Percentiles rank a stretch among this genome's conserved stretches.
Conservation (phyloP, 495 filamentous ascomycete species). For the Trichoderma gamsii region DNA sequence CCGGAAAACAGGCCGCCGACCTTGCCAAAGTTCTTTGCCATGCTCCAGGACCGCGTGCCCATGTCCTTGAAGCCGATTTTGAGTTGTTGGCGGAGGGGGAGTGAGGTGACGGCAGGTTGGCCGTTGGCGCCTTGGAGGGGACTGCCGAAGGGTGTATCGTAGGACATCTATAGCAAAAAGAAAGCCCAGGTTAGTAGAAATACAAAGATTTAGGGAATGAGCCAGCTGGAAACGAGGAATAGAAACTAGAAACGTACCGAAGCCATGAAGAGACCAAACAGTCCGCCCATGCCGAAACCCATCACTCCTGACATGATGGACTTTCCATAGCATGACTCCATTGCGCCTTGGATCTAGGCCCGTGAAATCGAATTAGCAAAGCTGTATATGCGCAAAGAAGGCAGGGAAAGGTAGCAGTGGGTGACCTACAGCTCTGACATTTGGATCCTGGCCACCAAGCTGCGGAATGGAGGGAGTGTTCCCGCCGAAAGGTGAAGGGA, state of each 20-base stretch:
- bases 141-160: conserved; percentile 72
- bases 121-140: conserved; percentile 50
- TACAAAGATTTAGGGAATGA: neutral
- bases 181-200: neutral
- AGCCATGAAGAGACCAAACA: conserved; percentile 96
- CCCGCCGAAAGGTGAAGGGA: conserved; percentile 3
- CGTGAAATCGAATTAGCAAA: neutral
- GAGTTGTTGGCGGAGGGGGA: conserved; percentile 79
- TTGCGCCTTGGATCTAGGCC: conserved; percentile 65
- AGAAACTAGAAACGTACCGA: conserved; percentile 50
- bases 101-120: conserved; percentile 53
- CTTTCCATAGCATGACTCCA: conserved; percentile 87
- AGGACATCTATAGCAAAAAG: conserved; percentile 62
- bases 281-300: conserved; percentile 83
- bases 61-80: conserved; percentile 86
- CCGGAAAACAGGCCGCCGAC: conserved; percentile 86
- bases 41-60: conserved; percentile 74
- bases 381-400: neutral
- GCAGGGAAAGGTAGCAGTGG: neutral
- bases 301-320: conserved; percentile 75
- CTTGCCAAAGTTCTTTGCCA: conserved; percentile 89
- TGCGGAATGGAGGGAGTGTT: neutral
- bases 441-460: conserved; percentile 4
- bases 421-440: conserved; percentile 20
- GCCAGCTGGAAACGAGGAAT: conserved; percentile 1